phyloP scores from a whole-genome alignment of 2,329 filamentous ascomycete species.

The Talaromyces sp. region DNA sequence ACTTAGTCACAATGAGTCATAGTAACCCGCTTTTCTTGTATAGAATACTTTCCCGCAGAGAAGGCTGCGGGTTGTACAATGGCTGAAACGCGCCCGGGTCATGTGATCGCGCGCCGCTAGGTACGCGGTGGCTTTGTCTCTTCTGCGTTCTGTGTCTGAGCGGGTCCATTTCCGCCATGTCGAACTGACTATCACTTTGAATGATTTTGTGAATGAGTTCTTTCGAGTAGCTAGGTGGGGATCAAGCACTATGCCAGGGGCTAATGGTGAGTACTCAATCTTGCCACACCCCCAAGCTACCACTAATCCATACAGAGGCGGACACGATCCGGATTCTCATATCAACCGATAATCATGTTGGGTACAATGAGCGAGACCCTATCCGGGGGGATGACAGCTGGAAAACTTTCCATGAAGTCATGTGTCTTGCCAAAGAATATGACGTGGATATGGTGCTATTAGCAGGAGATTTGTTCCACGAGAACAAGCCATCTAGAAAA shows the following conservation, averaged over 20 bases:
- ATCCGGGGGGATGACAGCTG: constrained; percentile 97
- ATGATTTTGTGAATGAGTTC: neutral
- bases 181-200: constrained; percentile 2
- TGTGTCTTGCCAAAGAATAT: constrained; percentile 80
- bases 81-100: constrained; percentile 8
- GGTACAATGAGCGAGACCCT: constrained; percentile 89
- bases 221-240: neutral
- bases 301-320: constrained; percentile 47
- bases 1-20: no score
- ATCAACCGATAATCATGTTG: constrained; percentile 96
- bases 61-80: neutral
- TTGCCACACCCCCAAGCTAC: neutral
- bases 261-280: constrained; percentile 29
- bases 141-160: neutral
- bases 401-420: constrained; percentile 93
- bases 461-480: constrained; percentile 93
- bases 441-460: constrained; percentile 98
- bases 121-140: constrained; percentile 5
- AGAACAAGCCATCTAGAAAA: constrained; percentile 95
- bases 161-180: neutral
- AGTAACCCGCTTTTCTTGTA: neutral
- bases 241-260: constrained; percentile 25
- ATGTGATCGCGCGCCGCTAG: constrained; percentile 28
- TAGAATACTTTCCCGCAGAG: neutral
- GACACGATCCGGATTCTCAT: constrained; percentile 95